A percentile compares a stretch with the other conserved stretches of the same genome.
Conservation (phyloP, 441 rosid species). For the Erodium moschatum region DNA sequence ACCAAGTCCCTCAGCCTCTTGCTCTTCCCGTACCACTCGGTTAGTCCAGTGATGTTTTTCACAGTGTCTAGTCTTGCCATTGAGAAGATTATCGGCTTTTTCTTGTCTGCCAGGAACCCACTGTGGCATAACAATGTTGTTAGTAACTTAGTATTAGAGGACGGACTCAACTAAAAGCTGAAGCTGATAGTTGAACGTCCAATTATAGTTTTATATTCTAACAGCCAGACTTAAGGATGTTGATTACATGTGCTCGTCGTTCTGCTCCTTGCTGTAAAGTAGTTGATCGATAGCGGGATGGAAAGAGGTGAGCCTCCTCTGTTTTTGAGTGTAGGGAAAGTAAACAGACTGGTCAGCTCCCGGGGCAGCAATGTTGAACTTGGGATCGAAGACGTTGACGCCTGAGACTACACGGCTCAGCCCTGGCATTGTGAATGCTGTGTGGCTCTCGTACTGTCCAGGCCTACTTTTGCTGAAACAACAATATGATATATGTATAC, state of each 20-base stretch:
- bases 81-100: constrained; percentile 77
- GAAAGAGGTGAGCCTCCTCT: constrained; percentile 58
- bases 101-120: constrained; percentile 56
- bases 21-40: constrained; percentile 67
- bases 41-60: constrained; percentile 81
- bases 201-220: no score
- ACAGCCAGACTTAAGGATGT: neutral
- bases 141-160: no score
- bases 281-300: constrained; percentile 73
- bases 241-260: constrained; percentile 61
- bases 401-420: constrained; percentile 81
- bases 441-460: constrained; percentile 91
- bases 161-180: no score
- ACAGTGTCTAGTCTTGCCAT: constrained; percentile 92
- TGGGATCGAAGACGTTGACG: constrained; percentile 85
- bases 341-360: constrained; percentile 88
- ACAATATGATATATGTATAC: no score
- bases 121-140: constrained; percentile 31
- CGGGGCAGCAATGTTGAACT: constrained; percentile 91
- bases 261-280: constrained; percentile 59
- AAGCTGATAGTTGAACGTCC: no score
- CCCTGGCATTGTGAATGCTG: constrained; percentile 90
- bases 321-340: constrained; percentile 53
- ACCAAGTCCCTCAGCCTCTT: constrained; percentile 60
- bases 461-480: constrained; percentile 87